A percentile compares a stretch with the other conserved stretches of the same genome.
phyloP scores from a whole-genome alignment of 2,329 filamentous ascomycete species.

The Hirsutella thompsonii region DNA sequence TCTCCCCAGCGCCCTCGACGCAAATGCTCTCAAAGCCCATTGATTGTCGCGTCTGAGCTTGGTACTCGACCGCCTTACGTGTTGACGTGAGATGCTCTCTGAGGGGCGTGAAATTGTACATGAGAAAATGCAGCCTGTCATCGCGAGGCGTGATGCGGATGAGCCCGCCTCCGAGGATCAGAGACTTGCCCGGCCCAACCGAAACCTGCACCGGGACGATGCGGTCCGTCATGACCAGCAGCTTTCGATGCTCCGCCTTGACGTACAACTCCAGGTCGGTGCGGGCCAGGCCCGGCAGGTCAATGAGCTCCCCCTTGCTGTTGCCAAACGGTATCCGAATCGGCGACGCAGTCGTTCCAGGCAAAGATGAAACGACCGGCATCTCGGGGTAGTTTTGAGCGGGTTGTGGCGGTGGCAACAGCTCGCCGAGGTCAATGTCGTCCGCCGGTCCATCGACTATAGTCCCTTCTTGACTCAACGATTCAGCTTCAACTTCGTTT shows the following conservation, averaged over 20 bases:
- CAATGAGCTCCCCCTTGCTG: conserved; percentile 80
- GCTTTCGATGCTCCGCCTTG: conserved; percentile 46
- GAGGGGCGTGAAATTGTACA: conserved; percentile 80
- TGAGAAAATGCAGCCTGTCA: conserved; percentile 52
- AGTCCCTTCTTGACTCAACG: conserved; percentile 1
- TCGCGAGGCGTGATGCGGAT: conserved; percentile 69
- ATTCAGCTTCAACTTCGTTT: conserved; percentile 14
- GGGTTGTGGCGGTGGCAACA: conserved; percentile 64
- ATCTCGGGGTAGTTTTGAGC: conserved; percentile 71
- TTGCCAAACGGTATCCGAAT: conserved; percentile 85
- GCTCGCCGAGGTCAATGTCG: conserved; percentile 28
- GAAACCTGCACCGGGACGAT: conserved; percentile 59
- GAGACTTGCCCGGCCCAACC: conserved; percentile 63
- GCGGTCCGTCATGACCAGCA: conserved; percentile 68
- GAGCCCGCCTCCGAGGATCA: conserved; percentile 68
- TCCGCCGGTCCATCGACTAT: conserved; percentile 5
- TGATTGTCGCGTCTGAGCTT: conserved; percentile 45
- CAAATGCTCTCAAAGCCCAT: conserved; percentile 52
- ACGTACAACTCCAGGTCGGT: conserved; percentile 62
- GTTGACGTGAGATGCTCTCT: conserved; percentile 64
- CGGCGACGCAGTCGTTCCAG: conserved; percentile 88
- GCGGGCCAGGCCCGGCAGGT: conserved; percentile 75
- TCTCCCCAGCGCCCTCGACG: conserved; percentile 39
- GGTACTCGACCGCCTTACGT: conserved; percentile 64
- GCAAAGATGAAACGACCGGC: conserved; percentile 73